Base-by-base conservation (phyloP, 1,284 basidiomycete genomes). In the Austroboletus niveus region DNA sequence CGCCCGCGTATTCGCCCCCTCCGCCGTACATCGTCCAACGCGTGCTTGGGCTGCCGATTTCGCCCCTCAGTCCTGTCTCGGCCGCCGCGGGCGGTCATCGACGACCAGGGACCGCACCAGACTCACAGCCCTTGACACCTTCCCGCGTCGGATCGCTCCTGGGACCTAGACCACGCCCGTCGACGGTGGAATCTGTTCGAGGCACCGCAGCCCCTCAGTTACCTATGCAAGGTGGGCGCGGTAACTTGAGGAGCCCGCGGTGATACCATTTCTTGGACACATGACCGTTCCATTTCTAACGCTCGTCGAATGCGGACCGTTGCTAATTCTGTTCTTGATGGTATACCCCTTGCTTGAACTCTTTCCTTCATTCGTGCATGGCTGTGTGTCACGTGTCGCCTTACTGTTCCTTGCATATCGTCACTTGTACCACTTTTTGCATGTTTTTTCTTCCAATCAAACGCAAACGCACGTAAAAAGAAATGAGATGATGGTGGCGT, bases 1-100 rank as follows among this genome's bases (percentile, higher is more conserved):
- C 51, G 1, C 56, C 56, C 5, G 38, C 44, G 12, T 57, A 48
- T 31, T 36, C 61, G 5, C 57, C 61, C 3, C 66, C 64, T 1
- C 66, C 65, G 1, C 65, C 60, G 29, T 67, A 69, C 49, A 60
- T 67, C 17, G 65, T 67, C 15, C 65, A 64, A 20, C 69, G 65
- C 22, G 65, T 67, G 1, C 68, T 67, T 17, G 65, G 65, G 24
- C 48, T 63, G 31, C 45, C 65, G 7, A 47, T 52, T 44, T 64
- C 69, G 1, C 62, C 68, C 5, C 48, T 69, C 27, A 48, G 40
- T 29, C 46, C 56, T 1, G 29, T 56, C 20, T 52, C 53, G 24
- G 47, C 53, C 11, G 6, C 39, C 36, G 12, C 12, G 34, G 12
- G 34, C 11, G 32, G 17, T 36, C 1, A 15, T 10, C 41, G 49